Evolutionary conservation across 345 rosid genomes (phyloP).

Genomic region (Erodium maritimum): DNA sequence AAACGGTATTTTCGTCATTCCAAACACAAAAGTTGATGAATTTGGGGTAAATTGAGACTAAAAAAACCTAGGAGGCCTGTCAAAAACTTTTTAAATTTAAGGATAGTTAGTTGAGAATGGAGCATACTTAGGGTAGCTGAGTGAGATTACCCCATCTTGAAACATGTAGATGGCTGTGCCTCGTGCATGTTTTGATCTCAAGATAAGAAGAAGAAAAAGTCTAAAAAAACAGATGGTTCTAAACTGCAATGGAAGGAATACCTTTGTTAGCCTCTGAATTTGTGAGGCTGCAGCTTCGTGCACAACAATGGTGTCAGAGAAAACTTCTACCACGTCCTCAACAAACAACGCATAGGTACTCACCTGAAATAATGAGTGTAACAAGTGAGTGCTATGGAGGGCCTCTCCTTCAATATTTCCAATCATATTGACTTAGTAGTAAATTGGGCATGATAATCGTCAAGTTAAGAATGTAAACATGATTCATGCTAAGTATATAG

Average conservation of each 20-base stretch:
- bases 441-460: neutral
- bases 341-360: constrained; percentile 67
- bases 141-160: neutral
- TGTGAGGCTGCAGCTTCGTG: constrained; percentile 61
- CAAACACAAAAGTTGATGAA: too few species aligned
- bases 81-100: too few species aligned
- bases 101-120: too few species aligned
- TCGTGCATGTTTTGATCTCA: neutral
- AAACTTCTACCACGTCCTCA: constrained; percentile 67
- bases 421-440: neutral
- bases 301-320: constrained; percentile 55
- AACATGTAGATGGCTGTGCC: neutral
- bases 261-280: constrained; percentile 77
- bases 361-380: constrained; percentile 36
- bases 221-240: neutral
- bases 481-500: neutral
- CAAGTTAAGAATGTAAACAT: too few species aligned
- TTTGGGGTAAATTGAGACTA: too few species aligned
- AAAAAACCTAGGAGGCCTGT: too few species aligned
- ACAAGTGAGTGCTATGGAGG: neutral
- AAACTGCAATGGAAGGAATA: constrained; percentile 11
- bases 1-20: too few species aligned
- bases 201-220: neutral
- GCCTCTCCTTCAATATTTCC: neutral
- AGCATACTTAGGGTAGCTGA: too few species aligned